These are phyloP conservation scores for Calcarisporium arbuscula DNA, from an alignment of 2,329 filamentous ascomycete genomes.

Conservation along the genomic window DNA sequence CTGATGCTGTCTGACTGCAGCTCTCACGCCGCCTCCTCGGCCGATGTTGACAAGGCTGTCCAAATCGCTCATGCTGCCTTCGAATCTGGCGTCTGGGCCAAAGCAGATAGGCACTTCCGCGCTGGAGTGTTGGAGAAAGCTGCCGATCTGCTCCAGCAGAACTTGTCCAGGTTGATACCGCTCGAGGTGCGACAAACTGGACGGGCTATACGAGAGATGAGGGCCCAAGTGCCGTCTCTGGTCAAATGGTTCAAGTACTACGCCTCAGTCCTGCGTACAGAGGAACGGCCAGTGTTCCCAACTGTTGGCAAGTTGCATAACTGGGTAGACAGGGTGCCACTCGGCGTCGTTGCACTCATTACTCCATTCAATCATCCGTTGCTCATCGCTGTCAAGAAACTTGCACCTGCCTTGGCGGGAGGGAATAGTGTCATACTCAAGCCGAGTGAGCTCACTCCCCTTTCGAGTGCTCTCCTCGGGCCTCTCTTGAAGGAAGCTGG, in stretches of 20 bases:
- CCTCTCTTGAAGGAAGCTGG: conserved; percentile 59
- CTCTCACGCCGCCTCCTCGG: conserved; percentile 21
- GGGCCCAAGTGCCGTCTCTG: conserved; percentile 59
- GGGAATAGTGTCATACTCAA: conserved; percentile 57
- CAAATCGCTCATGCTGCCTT: conserved; percentile 55
- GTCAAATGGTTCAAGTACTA: conserved; percentile 69
- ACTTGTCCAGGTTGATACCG: conserved; percentile 50
- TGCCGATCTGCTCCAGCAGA: conserved; percentile 44
- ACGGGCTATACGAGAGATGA: conserved; percentile 63
- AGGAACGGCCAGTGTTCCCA: conserved; percentile 60
- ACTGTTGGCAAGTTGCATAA: conserved; percentile 56
- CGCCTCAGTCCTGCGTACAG: conserved; percentile 58
- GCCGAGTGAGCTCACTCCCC: conserved; percentile 55
- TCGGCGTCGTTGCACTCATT: conserved; percentile 52
- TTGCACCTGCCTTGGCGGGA: conserved; percentile 53
- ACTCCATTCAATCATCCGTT: conserved; percentile 55
- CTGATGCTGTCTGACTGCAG: conserved; percentile 6
- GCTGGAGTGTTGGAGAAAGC: conserved; percentile 57
- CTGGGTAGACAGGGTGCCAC: conserved; percentile 46
- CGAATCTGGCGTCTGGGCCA: conserved; percentile 60
- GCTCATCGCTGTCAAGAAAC: conserved; percentile 53
- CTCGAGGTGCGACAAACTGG: conserved; percentile 65
- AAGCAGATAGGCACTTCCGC: conserved; percentile 47
- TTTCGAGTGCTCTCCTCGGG: conserved; percentile 54
- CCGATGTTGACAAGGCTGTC: conserved; percentile 22